Evolutionary conservation across 345 rosid genomes (phyloP).

Genomic region (Boechera divaricarpa): DNA sequence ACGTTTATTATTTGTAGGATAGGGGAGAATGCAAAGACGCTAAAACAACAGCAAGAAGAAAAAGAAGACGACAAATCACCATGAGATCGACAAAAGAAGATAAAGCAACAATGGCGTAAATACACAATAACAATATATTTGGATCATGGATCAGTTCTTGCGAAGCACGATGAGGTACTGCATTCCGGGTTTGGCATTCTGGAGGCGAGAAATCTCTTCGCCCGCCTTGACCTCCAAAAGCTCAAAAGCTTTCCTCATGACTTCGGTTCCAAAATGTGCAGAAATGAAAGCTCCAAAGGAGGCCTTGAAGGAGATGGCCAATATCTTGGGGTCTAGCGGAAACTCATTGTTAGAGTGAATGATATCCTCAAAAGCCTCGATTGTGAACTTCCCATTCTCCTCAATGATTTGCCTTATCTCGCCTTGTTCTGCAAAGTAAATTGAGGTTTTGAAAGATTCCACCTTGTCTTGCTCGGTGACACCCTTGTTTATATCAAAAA

Average conservation of each 20-base stretch:
- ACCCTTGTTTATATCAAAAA: not conserved
- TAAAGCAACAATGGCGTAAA: not conserved
- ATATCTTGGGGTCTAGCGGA: conserved; percentile 20
- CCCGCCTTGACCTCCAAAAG: conserved; percentile 23
- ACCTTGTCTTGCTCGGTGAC: not conserved
- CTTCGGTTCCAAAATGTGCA: not conserved
- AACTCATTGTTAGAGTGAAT: conserved; percentile 18
- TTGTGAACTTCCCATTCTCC: not conserved
- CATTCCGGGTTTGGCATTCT: conserved; percentile 27
- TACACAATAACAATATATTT: not conserved
- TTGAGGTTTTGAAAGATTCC: conserved; percentile 24
- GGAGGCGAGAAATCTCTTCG: conserved; percentile 10
- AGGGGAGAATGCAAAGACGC: not conserved
- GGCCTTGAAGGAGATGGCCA: conserved; percentile 20
- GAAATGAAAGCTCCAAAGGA: conserved; percentile 14
- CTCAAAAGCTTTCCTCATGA: conserved; percentile 17
- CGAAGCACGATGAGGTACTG: conserved; percentile 29
- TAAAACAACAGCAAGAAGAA: not conserved
- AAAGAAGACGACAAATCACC: not conserved
- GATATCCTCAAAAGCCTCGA: conserved; percentile 30
- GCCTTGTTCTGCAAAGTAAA: conserved; percentile 14
- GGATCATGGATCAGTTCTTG: conserved; percentile 3
- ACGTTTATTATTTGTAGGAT: no score
- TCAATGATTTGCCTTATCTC: conserved; percentile 8
- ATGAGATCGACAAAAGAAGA: not conserved